A percentile compares a stretch with the other conserved stretches of the same genome.
Conservation (phyloP, 1,284 basidiomycete genomes). For the Macrocybe sp. region DNA sequence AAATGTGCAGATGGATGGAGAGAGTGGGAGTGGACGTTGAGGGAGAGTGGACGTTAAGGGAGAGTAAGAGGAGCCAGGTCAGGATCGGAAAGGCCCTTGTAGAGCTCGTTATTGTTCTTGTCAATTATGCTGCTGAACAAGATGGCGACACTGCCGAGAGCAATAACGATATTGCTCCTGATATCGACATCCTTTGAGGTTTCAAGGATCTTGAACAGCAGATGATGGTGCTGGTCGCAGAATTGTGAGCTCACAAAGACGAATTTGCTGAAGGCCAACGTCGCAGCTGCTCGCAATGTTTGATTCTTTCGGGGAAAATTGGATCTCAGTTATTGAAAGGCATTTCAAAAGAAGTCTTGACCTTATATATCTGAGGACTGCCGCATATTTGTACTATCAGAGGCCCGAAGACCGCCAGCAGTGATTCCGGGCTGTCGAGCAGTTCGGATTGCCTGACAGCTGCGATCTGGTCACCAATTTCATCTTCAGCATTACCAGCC, state of each 20-base stretch:
- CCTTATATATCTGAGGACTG: conserved; percentile 84
- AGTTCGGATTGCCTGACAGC: conserved; percentile 85
- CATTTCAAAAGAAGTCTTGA: conserved; percentile 28
- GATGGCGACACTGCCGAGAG: conserved; percentile 94
- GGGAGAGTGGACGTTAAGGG: too few relatives aligned
- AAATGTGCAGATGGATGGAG: too few relatives aligned
- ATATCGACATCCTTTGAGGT: conserved; percentile 87
- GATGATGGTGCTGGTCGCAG: conserved; percentile 84
- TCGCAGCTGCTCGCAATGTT: conserved; percentile 85
- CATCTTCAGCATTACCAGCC: conserved; percentile 96
- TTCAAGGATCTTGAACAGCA: conserved; percentile 95
- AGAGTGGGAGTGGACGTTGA: too few relatives aligned
- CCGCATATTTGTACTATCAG: conserved; percentile 89
- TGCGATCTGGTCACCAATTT: conserved; percentile 91
- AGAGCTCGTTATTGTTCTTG: conserved; percentile 93
- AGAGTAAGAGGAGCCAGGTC: conserved; percentile 40
- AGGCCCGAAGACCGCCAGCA: conserved; percentile 85
- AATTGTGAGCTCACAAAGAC: conserved; percentile 94
- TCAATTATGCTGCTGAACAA: conserved; percentile 96
- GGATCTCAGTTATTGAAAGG: not conserved
- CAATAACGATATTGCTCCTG: conserved; percentile 94
- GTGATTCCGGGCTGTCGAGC: conserved; percentile 76
- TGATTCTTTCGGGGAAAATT: conserved; percentile 57
- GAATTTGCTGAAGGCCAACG: conserved; percentile 90
- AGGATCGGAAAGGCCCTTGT: conserved; percentile 86